These are phyloP conservation scores for Crithidia bombi DNA, from an alignment of 208 protist species.

Conservation along the genomic window DNA sequence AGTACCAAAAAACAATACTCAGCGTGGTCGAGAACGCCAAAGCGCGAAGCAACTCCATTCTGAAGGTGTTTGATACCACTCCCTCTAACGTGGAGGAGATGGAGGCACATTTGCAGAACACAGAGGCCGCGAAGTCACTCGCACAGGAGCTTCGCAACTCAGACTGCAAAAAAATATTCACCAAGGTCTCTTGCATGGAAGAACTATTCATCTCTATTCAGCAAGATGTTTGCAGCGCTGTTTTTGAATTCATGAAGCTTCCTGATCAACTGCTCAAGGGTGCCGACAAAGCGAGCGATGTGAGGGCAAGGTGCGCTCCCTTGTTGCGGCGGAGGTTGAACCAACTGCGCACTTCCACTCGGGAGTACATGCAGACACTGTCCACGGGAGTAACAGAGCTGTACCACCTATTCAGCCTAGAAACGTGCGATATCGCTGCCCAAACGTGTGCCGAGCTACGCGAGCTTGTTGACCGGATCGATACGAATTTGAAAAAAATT, in stretches of 20 bases:
- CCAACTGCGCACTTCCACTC: slow-evolving; percentile 47
- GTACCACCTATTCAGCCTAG: slow-evolving; percentile 83
- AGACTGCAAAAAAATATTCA: slow-evolving; percentile 56
- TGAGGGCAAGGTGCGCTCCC: slow-evolving; percentile 50
- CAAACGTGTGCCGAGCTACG: slow-evolving; percentile 84
- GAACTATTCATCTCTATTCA: slow-evolving; percentile 61
- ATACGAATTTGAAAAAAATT: slow-evolving; percentile 56
- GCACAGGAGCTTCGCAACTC: slow-evolving; percentile 44
- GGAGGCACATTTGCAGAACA: slow-evolving; percentile 53
- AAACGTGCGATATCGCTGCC: slow-evolving; percentile 86
- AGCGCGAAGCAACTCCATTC: slow-evolving; percentile 40
- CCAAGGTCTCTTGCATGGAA: slow-evolving; percentile 73
- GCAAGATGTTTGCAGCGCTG: slow-evolving; percentile 48
- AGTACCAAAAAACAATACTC: slow-evolving; percentile 45
- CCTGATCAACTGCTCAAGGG: slow-evolving; percentile 43
- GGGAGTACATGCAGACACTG: slow-evolving; percentile 63
- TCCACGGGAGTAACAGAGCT: slow-evolving; percentile 80
- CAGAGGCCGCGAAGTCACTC: slow-evolving; percentile 45
- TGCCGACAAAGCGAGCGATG: slow-evolving; percentile 36
- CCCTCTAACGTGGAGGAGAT: slow-evolving; percentile 77
- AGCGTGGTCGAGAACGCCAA: slow-evolving; percentile 41
- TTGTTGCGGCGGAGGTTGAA: slow-evolving; percentile 57
- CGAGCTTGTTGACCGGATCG: slow-evolving; percentile 63
- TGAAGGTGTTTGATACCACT: slow-evolving; percentile 40
- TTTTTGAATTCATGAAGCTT: slow-evolving; percentile 73